Conservation (phyloP, 2,329 filamentous ascomycete genomes). For the Blastomyces parvus region DNA sequence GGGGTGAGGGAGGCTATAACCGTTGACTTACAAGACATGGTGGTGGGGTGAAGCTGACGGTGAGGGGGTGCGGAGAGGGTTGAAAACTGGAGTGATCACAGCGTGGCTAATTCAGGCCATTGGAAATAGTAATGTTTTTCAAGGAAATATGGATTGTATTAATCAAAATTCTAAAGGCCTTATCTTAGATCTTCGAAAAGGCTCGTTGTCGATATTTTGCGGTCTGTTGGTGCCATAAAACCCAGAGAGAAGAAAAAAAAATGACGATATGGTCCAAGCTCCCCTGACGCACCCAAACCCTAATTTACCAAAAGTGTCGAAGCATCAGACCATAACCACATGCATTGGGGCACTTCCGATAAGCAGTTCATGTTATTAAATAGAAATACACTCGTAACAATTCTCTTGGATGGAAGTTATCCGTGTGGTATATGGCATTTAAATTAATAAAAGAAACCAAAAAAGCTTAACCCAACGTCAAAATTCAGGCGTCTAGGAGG, state of each 20-base stretch:
- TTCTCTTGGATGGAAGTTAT: no score
- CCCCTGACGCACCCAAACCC: not conserved
- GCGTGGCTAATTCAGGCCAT: not conserved
- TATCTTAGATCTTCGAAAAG: not conserved
- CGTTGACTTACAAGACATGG: not conserved
- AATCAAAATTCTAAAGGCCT: not conserved
- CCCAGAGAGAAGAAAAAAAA: not conserved
- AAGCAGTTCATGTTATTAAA: no score
- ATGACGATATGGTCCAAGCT: not conserved
- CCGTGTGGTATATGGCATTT: no score
- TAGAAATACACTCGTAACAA: no score
- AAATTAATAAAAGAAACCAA: no score
- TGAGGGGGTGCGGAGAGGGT: not conserved
- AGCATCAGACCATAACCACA: no score
- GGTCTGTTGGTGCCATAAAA: not conserved
- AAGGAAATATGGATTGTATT: not conserved
- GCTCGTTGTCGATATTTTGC: not conserved
- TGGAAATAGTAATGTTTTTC: not conserved
- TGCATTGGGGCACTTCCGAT: no score
- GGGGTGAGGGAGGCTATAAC: not conserved
- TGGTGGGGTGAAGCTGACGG: no score
- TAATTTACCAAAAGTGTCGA: no score
- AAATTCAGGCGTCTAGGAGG: not conserved
- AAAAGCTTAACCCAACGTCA: no score
- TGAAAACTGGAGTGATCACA: not conserved